Evolutionary conservation across 139 green algal species (phyloP), one percentile per base, ranked within the genome.

Genomic region (Chlorella vulgaris): DNA sequence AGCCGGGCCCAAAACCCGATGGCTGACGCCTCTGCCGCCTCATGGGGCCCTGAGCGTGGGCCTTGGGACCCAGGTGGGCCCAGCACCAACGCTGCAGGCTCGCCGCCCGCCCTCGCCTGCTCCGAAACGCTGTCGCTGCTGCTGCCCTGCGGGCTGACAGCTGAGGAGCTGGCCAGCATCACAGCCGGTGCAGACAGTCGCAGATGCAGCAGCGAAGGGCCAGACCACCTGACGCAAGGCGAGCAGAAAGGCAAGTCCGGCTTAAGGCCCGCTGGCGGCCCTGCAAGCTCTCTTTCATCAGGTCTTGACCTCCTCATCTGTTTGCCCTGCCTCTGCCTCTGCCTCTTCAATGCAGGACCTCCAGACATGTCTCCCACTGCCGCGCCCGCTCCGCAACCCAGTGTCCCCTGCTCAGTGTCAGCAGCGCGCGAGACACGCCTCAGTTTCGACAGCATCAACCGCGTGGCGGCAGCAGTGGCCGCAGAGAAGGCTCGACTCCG

Each of bases 71-170:
- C 47, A 55, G 47, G 47, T n/a, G n/a, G n/a, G 5, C 18, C 18
- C n/a, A 21, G 5, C 22, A 28, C 15, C 5, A 21, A 28, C 15
- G 55, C 55, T 5, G 55, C 55, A 31, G 55, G 18, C 5, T 65
- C 18, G 55, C 55, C 55, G 15, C 22, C n/a, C 18, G 55, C 22
- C 18, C 55, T 65, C 18, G 15, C 55, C 18, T 21, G 55, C 55
- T 65, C 55, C 15, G 55, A 65, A 65, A 31, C 55, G 22, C 15
- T 31, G 18, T 31, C 5, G 18, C 55, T 21, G 1, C 70, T 77
- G 70, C 70, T 77, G 19, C 47, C 70, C 31, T 77, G 70, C 50
- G 70, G 70, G 10, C 31, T 77, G 6, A 77, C 70, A 35, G 70
- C 22, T 1, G 70, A 77, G 51, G 70, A 77, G 70, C 70, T 77